Evolutionary conservation across 2,329 filamentous ascomycete genomes (phyloP), one percentile per base, ranked within the genome.

Genomic region (Chlorencoelia australis): DNA sequence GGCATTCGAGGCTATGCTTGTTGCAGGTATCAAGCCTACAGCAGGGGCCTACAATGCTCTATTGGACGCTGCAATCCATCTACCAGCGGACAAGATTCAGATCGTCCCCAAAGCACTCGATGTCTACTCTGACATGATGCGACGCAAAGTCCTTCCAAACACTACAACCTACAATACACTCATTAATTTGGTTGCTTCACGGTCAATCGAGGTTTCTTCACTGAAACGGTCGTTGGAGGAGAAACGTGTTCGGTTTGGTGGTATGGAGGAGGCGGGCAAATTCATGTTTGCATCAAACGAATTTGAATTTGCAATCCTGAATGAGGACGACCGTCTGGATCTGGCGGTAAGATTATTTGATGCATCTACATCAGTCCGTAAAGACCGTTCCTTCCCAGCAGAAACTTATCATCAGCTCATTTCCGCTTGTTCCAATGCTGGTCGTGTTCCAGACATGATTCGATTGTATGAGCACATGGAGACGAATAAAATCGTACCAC

Each of bases 111-210:
- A 94, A 65, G 87, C 86, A 4, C 71, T 96, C 35, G 88, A 94
- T 63, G 83, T 98, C 35, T 98, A 96, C 59, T 82, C 87, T 11
- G 88, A 96, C 57, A 96, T 98, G 91, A 76, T 94, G 49, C 78
- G 81, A 47, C 82, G 88, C 46, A 81, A 80, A 49, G 79, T 96
- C 16, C 65, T 73, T 14, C 88, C 89, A 6, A 81, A 95, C 57
- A 77, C 79, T 36, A 75, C 82, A 39, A 96, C 89, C 0, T 96
- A 94, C 62, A 78, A 86, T 54, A 87, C 87, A 21, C 68, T 98
- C 13, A 82, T 98, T 37, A 77, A 82, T 40, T 67, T 95, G 25
- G 69, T 98, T 35, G 82, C 88, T 13, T 73, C 77, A 10, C 79
- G 87, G 46, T 87, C 86, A 25, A 68, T 93, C 30, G 82, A 94